Evolutionary conservation across 139 green algal species (phyloP), one percentile per base, ranked within the genome.

Genomic region (Picochlorum sp.): DNA sequence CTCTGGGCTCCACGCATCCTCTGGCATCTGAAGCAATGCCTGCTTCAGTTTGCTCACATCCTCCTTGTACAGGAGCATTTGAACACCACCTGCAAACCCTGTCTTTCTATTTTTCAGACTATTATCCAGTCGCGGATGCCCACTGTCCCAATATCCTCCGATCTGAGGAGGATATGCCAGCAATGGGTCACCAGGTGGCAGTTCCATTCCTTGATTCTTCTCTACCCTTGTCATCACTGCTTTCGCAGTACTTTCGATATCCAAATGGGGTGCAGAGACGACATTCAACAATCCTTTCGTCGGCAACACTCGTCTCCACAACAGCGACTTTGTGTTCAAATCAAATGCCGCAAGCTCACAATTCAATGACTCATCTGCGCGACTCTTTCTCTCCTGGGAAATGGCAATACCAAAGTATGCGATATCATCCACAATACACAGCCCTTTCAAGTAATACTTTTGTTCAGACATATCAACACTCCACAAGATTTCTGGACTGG

Each of bases 271-370:
- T 4, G 84, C 82, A 23, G 73, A 71, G 18, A 92, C 54, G 24
- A 84, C 75, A 69, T 92, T 92, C 20, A 92, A 76, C 37, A 91
- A 77, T 5, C 86, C 86, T 11, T 74, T 71, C 1, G 84, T 89
- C 21, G 77, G 72, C 28, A 92, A 62, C 71, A 82, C 65, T 9
- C 74, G 66, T 11, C 80, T 57, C 74, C 77, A 92, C 16, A 90
- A 56, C 60, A 90, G 69, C 49, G 68, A 46, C n/a, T 54, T 32
- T 0, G n/a, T 47, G 0, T 30, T 49, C 15, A 92, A 74, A 69
- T 87, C 69, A 21, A 82, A 78, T 0, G 86, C 86, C 0, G 73
- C 84, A 26, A 92, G 69, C 63, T 89, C 69, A 50, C 77, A 79
- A 52, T 52, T 60, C 14, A 71, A 14, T 10, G 15, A 15, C 15